Percentiles rank a stretch among this genome's conserved stretches.
These are phyloP conservation scores for Fragilaria crotonensis DNA, from an alignment of 108 stramenopile genomes.

Conservation along the genomic window DNA sequence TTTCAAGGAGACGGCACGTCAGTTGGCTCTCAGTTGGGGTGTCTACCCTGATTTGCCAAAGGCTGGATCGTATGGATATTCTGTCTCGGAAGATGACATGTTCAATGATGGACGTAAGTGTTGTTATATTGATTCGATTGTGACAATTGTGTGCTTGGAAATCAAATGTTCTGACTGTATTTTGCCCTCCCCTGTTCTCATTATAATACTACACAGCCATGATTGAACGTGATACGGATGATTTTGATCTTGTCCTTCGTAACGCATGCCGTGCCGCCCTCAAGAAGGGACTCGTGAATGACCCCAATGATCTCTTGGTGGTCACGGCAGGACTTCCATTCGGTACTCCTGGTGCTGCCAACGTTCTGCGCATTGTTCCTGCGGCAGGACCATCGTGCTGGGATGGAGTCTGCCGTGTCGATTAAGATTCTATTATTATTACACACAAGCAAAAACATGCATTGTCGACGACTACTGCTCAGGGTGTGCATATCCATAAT, in stretches of 20 bases:
- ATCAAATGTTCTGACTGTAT: not conserved
- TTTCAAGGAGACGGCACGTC: slow-evolving; percentile 81
- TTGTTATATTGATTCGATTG: not conserved
- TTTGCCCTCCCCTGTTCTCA: not conserved
- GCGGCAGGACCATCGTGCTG: slow-evolving; percentile 89
- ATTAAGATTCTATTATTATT: not conserved
- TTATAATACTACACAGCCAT: too few relatives aligned
- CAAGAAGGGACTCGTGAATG: slow-evolving; percentile 78
- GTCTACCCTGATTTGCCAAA: slow-evolving; percentile 78
- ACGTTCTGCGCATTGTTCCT: slow-evolving; percentile 84
- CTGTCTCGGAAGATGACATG: slow-evolving; percentile 52
- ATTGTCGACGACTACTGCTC: too few relatives aligned
- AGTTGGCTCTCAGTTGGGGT: slow-evolving; percentile 88
- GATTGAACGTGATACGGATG: slow-evolving; percentile 46
- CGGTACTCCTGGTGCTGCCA: slow-evolving; percentile 87
- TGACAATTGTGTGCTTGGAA: not conserved
- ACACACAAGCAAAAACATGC: too few relatives aligned
- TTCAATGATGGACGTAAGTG: slow-evolving; percentile 34
- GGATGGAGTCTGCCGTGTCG: slow-evolving; percentile 32
- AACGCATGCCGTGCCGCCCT: slow-evolving; percentile 75
- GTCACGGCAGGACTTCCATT: slow-evolving; percentile 93
- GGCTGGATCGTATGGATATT: slow-evolving; percentile 69
- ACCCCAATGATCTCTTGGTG: slow-evolving; percentile 86
- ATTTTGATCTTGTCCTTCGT: slow-evolving; percentile 66
- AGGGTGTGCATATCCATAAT: too few relatives aligned